phyloP scores from a whole-genome alignment of 345 rosid genomes.

The Ricinus communis region DNA sequence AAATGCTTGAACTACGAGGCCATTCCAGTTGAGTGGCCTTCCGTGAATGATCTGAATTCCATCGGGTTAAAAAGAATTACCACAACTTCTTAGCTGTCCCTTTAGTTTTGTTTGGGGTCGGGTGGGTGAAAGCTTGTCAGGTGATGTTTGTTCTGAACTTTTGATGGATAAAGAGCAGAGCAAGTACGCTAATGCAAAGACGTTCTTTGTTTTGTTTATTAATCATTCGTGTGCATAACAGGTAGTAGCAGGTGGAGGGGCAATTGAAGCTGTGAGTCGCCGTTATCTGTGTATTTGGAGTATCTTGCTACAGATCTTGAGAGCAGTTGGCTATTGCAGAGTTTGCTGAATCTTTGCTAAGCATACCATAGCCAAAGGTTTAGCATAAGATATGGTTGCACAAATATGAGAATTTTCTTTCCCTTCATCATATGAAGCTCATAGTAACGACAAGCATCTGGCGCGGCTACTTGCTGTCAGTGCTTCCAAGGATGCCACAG shows the following conservation, averaged over 20 bases:
- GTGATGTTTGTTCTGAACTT: not conserved
- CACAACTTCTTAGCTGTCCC: not conserved
- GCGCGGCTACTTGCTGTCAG: slow-evolving; percentile 90
- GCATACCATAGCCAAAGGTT: slow-evolving; percentile 98
- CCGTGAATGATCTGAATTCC: too few species aligned
- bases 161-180: not conserved
- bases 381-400: not conserved
- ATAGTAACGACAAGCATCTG: not conserved
- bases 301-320: slow-evolving; percentile 88
- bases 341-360: slow-evolving; percentile 83
- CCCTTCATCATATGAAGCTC: not conserved
- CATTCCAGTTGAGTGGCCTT: not conserved
- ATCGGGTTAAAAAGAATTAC: too few species aligned
- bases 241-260: slow-evolving; percentile 99
- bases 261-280: slow-evolving; percentile 93
- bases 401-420: not conserved
- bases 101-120: not conserved
- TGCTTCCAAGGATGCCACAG: slow-evolving; percentile 96
- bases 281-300: slow-evolving; percentile 87
- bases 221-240: slow-evolving; percentile 25
- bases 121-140: not conserved
- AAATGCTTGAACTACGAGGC: not conserved
- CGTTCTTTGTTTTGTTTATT: not conserved
- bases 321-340: slow-evolving; percentile 96
- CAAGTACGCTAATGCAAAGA: not conserved